Base-by-base conservation (phyloP, 495 filamentous ascomycete species). In the Trichocladium uniseriatum region DNA sequence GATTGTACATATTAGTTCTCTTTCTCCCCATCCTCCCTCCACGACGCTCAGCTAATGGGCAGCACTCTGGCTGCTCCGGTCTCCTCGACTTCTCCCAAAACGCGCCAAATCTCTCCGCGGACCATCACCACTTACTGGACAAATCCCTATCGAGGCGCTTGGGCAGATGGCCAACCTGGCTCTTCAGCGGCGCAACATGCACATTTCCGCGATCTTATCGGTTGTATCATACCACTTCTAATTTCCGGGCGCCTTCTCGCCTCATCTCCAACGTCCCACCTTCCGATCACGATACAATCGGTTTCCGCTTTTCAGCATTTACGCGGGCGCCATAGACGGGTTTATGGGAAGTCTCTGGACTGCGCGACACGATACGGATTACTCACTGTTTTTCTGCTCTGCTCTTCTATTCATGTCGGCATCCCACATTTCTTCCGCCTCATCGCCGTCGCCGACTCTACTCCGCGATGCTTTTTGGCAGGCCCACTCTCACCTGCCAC, bases 1-100 rank as follows among this genome's bases (percentile, higher is more conserved):
- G 45, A 60, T 60, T 65, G 66, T 64, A 65, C 60, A 65, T 65
- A 64, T 52, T 56, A 37, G 32, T 48, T 41, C 19, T 53, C 48
- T 37, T 44, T 52, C 28, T 28, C 11, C 42, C 18, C 46, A 42
- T 45, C 38, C 55, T 38, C 31, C 38, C 34, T 38, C 24, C 13
- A n/a, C 24, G 34, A 44, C 43, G n/a, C n/a, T n/a, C n/a, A 38
- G 15, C 41, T 36, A 37, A 21, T 11, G 22, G 45, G 22, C 40
- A 42, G 38, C 24, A 15, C 29, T 24, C n/a, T 21, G 37, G 37
- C 37, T 19, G 37, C 19, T 18, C 13, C 19, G 19, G 38, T n/a
- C 8, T 32, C 6, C 31, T 42, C 37, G 24, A 40, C 9, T 28
- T 31, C n/a, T 14, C 2, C 14, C 45, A 18, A 37, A n/a, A 6